A percentile compares a stretch with the other conserved stretches of the same genome.
These are phyloP conservation scores for Trichoderma cornu-damae DNA, from an alignment of 2,329 filamentous ascomycete genomes.

Conservation along the genomic window DNA sequence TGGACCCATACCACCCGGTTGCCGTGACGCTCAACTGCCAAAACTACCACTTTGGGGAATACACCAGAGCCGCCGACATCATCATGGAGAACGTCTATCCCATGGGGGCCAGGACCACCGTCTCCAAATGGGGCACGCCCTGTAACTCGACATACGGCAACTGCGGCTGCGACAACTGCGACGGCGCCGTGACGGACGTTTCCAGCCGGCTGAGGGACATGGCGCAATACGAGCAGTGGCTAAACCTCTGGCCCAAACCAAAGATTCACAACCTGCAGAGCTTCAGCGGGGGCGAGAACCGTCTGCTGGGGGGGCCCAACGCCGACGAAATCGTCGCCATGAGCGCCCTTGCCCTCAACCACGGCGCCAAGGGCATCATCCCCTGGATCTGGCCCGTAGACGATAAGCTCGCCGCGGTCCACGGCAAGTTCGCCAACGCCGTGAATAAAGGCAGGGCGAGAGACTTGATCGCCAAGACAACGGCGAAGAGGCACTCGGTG, in stretches of 20 bases:
- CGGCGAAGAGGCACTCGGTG: constrained; percentile 20
- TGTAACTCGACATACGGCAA: constrained; percentile 57
- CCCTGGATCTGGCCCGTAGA: constrained; percentile 44
- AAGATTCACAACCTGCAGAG: constrained; percentile 44
- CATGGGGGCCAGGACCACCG: constrained; percentile 51
- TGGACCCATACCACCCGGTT: constrained; percentile 59
- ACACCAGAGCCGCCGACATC: constrained; percentile 52
- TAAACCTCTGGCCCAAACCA: constrained; percentile 40
- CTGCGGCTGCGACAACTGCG: constrained; percentile 60
- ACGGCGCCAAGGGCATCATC: constrained; percentile 41
- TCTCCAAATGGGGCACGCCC: constrained; percentile 49
- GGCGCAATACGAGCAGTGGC: constrained; percentile 35
- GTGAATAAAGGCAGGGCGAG: constrained; percentile 34
- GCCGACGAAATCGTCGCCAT: constrained; percentile 41
- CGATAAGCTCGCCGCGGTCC: constrained; percentile 33
- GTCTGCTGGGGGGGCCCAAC: constrained; percentile 45
- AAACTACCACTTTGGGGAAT: constrained; percentile 55
- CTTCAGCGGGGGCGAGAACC: constrained; percentile 42
- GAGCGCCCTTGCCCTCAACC: constrained; percentile 42
- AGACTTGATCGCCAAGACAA: constrained; percentile 37
- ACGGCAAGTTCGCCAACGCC: constrained; percentile 37
- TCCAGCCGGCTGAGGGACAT: constrained; percentile 37
- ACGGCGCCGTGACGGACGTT: constrained; percentile 49
- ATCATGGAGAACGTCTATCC: constrained; percentile 58
- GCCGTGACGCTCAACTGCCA: constrained; percentile 56